Percentiles rank a stretch among this genome's conserved stretches.
Conservation (phyloP, 208 protist species). For the Trichomonas tenax region DNA sequence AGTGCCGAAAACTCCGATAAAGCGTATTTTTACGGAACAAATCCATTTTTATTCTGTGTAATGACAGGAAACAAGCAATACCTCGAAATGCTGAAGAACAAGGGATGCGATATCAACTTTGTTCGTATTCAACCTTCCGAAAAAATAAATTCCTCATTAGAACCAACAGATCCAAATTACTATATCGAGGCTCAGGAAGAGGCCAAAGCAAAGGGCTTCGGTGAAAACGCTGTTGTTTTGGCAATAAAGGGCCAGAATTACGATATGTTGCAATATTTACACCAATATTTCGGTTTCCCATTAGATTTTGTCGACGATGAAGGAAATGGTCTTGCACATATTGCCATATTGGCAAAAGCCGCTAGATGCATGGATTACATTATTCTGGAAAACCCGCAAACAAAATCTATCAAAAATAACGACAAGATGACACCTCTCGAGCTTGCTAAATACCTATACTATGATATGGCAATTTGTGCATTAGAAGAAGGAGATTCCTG, state of each 20-base stretch:
- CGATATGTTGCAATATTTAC: background rate
- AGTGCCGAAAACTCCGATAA: background rate
- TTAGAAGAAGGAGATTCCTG: background rate
- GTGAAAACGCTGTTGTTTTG: background rate
- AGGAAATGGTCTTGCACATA: background rate
- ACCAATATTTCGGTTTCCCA: background rate
- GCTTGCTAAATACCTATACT: background rate
- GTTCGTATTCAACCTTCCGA: background rate
- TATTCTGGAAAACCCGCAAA: background rate
- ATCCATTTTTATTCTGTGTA: background rate
- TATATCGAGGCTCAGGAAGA: background rate
- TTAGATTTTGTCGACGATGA: background rate
- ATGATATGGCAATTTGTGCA: background rate
- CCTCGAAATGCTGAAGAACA: background rate
- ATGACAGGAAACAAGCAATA: background rate
- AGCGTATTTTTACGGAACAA: background rate
- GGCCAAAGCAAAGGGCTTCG: background rate
- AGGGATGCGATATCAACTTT: background rate
- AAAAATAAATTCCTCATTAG: background rate
- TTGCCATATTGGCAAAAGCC: background rate
- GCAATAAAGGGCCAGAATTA: background rate
- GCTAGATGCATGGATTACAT: background rate
- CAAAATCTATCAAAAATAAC: background rate
- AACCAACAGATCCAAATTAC: background rate
- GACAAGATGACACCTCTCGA: background rate